Conservation (phyloP, 2,329 filamentous ascomycete species). For the Sarocladium kiliense region DNA sequence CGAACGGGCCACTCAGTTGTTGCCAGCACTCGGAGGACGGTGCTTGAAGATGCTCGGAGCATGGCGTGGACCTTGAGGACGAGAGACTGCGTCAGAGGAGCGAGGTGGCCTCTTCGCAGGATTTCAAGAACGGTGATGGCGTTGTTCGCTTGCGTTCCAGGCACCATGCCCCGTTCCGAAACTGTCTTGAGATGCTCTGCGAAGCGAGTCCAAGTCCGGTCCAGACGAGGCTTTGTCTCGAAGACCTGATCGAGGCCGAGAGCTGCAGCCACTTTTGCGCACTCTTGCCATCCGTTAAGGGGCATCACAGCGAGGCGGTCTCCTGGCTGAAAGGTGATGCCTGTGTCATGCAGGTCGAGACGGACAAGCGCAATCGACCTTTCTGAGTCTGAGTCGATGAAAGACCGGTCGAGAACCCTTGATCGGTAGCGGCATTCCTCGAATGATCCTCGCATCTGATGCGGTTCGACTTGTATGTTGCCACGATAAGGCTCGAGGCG, state of each 20-base stretch:
- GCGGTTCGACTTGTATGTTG: constrained; percentile 39
- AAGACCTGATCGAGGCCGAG: constrained; percentile 43
- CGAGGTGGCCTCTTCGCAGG: constrained; percentile 44
- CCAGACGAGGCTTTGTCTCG: constrained; percentile 32
- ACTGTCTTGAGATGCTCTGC: constrained; percentile 31
- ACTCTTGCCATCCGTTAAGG: constrained; percentile 49
- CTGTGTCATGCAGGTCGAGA: constrained; percentile 46
- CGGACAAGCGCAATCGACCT: constrained; percentile 44
- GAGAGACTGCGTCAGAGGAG: constrained; percentile 45
- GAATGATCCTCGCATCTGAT: constrained; percentile 50
- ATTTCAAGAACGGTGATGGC: constrained; percentile 38
- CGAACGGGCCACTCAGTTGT: constrained; percentile 47
- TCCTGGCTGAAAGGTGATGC: constrained; percentile 48
- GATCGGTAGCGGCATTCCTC: constrained; percentile 48
- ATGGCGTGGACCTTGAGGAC: constrained; percentile 43
- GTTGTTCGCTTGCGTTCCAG: constrained; percentile 24
- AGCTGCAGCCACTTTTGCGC: constrained; percentile 47
- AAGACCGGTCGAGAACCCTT: constrained; percentile 36
- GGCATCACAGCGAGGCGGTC: constrained; percentile 51
- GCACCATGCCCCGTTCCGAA: constrained; percentile 14
- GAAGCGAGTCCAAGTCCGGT: constrained; percentile 41
- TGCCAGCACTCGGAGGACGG: constrained; percentile 41
- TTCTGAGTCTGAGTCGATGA: constrained; percentile 39
- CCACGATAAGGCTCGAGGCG: constrained; percentile 45
- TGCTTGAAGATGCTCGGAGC: constrained; percentile 44